phyloP scores from a whole-genome alignment of 2,329 filamentous ascomycete species.

The Cercospora zeae-maydis region DNA sequence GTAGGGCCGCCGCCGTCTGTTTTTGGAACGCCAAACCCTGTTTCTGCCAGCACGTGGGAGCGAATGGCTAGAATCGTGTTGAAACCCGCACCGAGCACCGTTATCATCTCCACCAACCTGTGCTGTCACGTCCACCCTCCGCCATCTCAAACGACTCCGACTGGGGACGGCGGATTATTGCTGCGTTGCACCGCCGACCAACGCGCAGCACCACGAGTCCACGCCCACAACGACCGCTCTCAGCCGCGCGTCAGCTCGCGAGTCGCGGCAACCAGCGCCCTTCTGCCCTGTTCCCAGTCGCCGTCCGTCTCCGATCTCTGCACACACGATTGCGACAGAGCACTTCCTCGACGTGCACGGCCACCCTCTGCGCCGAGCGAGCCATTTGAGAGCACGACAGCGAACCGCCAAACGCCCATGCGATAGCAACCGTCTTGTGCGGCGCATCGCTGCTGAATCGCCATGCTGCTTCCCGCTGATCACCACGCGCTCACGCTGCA shows the following conservation, averaged over 20 bases:
- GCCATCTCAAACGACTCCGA: too few relatives aligned
- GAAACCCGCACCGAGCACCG: too few relatives aligned
- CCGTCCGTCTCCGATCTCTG: constrained; percentile 13
- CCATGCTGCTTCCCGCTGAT: constrained; percentile 21
- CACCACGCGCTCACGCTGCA: not conserved
- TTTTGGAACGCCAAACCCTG: too few relatives aligned
- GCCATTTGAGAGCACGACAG: not conserved
- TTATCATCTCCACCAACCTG: not conserved
- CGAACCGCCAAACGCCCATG: constrained; percentile 11
- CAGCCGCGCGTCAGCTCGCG: constrained; percentile 12
- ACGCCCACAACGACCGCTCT: too few relatives aligned
- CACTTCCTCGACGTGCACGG: constrained; percentile 8
- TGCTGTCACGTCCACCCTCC: too few relatives aligned
- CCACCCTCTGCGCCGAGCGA: not conserved
- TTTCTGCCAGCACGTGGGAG: too few relatives aligned
- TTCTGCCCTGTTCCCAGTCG: constrained; percentile 1
- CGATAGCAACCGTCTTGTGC: constrained; percentile 11
- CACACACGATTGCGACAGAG: constrained; percentile 2
- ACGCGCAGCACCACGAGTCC: too few relatives aligned
- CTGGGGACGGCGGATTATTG: too few relatives aligned
- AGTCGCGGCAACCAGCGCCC: not conserved
- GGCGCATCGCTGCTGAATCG: constrained; percentile 19
- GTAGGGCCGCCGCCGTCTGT: too few relatives aligned
- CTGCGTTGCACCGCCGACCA: too few relatives aligned
- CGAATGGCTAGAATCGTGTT: too few relatives aligned